Evolutionary conservation across 805 yeast genomes (phyloP).

Genomic region (Candida corydali): DNA sequence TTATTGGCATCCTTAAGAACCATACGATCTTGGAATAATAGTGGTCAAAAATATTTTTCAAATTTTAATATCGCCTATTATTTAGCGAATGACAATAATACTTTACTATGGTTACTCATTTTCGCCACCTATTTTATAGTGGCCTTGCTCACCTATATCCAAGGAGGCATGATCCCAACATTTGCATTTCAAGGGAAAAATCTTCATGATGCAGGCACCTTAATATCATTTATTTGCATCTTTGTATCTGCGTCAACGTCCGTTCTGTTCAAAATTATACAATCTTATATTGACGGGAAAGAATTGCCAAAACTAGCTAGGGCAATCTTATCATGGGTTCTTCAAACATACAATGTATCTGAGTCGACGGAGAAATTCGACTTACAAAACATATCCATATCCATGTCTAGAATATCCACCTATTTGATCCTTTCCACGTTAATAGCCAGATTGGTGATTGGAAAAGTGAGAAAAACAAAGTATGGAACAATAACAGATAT

Average conservation of each 20-base stretch:
- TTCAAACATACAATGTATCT: constrained; percentile 14
- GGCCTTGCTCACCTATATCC: constrained; percentile 17
- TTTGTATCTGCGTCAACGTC: constrained; percentile 45
- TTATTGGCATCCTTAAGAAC: constrained; percentile 45
- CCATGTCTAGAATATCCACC: constrained; percentile 22
- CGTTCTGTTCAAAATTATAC: constrained; percentile 51
- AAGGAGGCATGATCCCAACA: constrained; percentile 23
- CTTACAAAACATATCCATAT: constrained; percentile 20
- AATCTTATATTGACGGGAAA: constrained; percentile 53
- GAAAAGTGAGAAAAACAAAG: constrained; percentile 19
- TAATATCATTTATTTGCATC: constrained; percentile 41
- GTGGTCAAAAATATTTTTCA: constrained; percentile 77
- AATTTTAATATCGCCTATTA: constrained; percentile 35
- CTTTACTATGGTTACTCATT: constrained; percentile 47
- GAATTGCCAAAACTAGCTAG: constrained; percentile 39
- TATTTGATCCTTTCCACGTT: constrained; percentile 24
- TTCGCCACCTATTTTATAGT: constrained; percentile 32
- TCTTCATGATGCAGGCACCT: constrained; percentile 18
- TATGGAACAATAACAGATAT: constrained; percentile 32
- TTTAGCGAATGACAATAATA: constrained; percentile 25
- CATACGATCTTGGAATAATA: constrained; percentile 79
- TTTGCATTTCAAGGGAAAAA: constrained; percentile 12
- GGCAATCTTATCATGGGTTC: constrained; percentile 23
- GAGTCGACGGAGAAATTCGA: constrained; percentile 6
- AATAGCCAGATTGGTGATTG: constrained; percentile 24